These are phyloP conservation scores for Mitragyna speciosa DNA, from an alignment of 257 asterid genomes.

Conservation along the genomic window DNA sequence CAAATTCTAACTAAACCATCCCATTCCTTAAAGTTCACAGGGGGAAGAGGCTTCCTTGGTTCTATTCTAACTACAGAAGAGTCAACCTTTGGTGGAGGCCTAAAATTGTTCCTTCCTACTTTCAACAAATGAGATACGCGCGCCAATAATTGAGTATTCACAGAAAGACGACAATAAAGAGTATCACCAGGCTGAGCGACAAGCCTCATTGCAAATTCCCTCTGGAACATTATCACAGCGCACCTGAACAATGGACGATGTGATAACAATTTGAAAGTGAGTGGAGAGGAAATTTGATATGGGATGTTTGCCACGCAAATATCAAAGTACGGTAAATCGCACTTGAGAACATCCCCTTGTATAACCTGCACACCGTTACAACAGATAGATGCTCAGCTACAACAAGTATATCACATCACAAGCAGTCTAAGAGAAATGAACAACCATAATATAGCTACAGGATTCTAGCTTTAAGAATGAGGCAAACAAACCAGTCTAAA, in stretches of 20 bases:
- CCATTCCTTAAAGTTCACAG: conserved; percentile 93
- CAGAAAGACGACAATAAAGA: conserved; percentile 91
- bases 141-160: conserved; percentile 81
- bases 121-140: conserved; percentile 81
- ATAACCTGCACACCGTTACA: conserved; percentile 58
- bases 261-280: conserved; percentile 76
- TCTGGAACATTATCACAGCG: conserved; percentile 93
- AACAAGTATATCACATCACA: no score
- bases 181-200: conserved; percentile 94
- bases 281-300: conserved; percentile 93
- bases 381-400: neutral
- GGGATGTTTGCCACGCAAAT: conserved; percentile 97
- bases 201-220: conserved; percentile 96
- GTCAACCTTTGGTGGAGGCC: conserved; percentile 98
- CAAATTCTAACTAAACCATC: conserved; percentile 94
- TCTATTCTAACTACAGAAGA: conserved; percentile 94
- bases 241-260: conserved; percentile 91
- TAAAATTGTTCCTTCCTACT: conserved; percentile 87
- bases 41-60: conserved; percentile 77
- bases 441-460: neutral
- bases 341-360: conserved; percentile 89
- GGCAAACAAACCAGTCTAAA: no score
- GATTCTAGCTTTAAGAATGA: neutral
- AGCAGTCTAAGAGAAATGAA: neutral
- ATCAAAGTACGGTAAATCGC: conserved; percentile 92